Evolutionary conservation across 1,139 yeast genomes (phyloP), one percentile per base, ranked within the genome.

Genomic region (Kluyveromyces marxianus): DNA sequence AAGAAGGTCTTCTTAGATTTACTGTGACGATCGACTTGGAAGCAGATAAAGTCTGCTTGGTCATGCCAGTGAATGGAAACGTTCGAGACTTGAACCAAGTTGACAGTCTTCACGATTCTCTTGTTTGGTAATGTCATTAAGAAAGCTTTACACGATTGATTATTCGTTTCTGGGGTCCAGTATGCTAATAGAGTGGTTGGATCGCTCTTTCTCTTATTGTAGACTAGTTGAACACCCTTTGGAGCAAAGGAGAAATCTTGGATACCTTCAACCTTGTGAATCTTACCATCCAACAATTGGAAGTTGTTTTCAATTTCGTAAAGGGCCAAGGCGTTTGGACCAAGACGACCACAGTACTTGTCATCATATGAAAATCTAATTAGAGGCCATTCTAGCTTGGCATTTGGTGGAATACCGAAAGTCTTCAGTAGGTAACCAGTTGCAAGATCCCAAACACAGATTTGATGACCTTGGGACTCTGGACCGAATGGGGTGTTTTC

Each of bases 241-340:
- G 99, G 98, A 28, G 97, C 89, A 79, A 95, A 92, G 66, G 89
- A 95, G 63, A 94, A 92, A 68, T 90, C 97, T 58, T 81, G 81
- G 54, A 94, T 78, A 47, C 90, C 95, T 38, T 86, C 88, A 56
- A 89, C 77, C 69, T 85, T 87, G 60, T 89, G 74, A 57, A 87
- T 72, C 71, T 90, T 90, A 71, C 86, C 87, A 62, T 89, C 97
- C 56, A 92, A 71, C 54, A 92, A 81, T 41, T 81, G 75, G 50
- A 69, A 69, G 63, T 86, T 80, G 43, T 88, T 76, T 47, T 81
- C 81, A 27, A 77, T 60, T 54, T 83, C 88, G 68, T 90, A 94
- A 54, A 94, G 77, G 43, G 96, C 92, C 57, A 94, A 74, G 47
- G 95, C 97, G 54, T 87, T 94, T 48, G 96, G 96, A 46, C 92